These are phyloP conservation scores for Lachnellula hyalina DNA, from an alignment of 2,329 filamentous ascomycete species.

Conservation along the genomic window DNA sequence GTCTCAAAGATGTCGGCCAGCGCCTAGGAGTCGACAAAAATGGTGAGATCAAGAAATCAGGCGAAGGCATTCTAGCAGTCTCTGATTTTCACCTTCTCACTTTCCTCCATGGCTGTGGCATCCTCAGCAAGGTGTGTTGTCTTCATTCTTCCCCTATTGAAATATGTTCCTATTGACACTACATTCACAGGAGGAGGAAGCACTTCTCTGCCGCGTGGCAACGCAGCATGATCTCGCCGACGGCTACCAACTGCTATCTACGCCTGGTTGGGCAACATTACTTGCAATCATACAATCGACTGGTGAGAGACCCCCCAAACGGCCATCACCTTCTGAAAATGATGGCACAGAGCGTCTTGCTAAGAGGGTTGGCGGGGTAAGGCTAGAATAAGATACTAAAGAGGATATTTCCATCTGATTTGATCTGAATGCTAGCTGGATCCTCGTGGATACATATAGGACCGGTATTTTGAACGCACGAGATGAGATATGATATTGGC, in stretches of 20 bases:
- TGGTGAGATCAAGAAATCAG: constrained; percentile 52
- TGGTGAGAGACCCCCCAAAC: constrained; percentile 93
- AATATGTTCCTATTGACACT: constrained; percentile 9
- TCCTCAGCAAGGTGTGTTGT: constrained; percentile 72
- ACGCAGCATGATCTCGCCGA: constrained; percentile 75
- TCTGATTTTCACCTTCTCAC: constrained; percentile 95
- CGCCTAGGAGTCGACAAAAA: constrained; percentile 55
- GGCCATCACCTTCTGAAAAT: constrained; percentile 37
- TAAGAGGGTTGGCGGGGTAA: constrained; percentile 64
- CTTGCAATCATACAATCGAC: constrained; percentile 91
- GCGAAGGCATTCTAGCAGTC: constrained; percentile 59
- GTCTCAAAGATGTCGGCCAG: constrained; percentile 63
- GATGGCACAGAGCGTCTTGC: constrained; percentile 42
- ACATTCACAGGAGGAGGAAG: constrained; percentile 71
- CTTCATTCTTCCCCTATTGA: constrained; percentile 13
- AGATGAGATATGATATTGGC: background rate
- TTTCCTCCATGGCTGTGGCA: constrained; percentile 74
- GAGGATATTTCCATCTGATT: constrained; percentile 3
- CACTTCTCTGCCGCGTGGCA: constrained; percentile 78
- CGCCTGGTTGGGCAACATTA: constrained; percentile 89
- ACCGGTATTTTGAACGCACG: background rate
- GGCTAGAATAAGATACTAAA: constrained; percentile 31
- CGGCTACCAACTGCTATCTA: constrained; percentile 76
- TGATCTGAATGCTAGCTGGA: constrained; percentile 16
- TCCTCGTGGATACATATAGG: constrained; percentile 23